Percentiles rank a stretch among this genome's conserved stretches.
These are phyloP conservation scores for Gnomoniopsis sp. DNA, from an alignment of 2,329 filamentous ascomycete species.

Conservation along the genomic window DNA sequence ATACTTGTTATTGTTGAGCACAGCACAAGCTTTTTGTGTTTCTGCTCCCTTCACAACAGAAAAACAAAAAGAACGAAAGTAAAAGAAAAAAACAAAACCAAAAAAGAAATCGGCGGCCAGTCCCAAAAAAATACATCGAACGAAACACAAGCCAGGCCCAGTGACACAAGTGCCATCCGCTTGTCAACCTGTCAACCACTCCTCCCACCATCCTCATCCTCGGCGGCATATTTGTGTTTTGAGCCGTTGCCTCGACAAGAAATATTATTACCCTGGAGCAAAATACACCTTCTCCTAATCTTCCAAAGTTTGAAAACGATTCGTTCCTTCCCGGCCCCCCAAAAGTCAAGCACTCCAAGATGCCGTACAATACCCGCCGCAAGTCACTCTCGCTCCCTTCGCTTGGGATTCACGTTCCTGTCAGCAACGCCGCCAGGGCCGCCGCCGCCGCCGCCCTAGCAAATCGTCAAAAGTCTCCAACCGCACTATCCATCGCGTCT, in stretches of 20 bases:
- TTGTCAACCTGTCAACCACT: neutral
- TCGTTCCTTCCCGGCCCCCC: neutral
- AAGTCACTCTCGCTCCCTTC: slow-evolving; percentile 93
- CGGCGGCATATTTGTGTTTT: neutral
- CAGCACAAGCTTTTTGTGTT: neutral
- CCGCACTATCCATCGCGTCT: slow-evolving; percentile 22
- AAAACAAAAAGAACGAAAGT: neutral
- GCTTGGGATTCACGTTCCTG: slow-evolving; percentile 84
- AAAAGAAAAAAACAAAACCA: neutral
- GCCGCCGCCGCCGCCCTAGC: slow-evolving; percentile 50
- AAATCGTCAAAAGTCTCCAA: slow-evolving; percentile 33
- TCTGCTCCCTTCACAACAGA: neutral
- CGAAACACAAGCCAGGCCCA: neutral
- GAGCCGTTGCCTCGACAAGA: neutral
- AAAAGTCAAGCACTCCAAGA: slow-evolving; percentile 39
- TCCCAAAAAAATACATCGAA: neutral
- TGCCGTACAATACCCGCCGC: slow-evolving; percentile 95
- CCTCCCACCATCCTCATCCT: no score
- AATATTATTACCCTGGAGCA: neutral
- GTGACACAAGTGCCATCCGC: neutral
- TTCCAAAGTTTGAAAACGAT: neutral
- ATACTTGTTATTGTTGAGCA: neutral
- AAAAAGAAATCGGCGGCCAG: neutral
- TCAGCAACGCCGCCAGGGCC: slow-evolving; percentile 59
- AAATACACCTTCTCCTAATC: no score